Base-by-base conservation (phyloP, 1,284 basidiomycete genomes). In the Xerocomus minutiporus region DNA sequence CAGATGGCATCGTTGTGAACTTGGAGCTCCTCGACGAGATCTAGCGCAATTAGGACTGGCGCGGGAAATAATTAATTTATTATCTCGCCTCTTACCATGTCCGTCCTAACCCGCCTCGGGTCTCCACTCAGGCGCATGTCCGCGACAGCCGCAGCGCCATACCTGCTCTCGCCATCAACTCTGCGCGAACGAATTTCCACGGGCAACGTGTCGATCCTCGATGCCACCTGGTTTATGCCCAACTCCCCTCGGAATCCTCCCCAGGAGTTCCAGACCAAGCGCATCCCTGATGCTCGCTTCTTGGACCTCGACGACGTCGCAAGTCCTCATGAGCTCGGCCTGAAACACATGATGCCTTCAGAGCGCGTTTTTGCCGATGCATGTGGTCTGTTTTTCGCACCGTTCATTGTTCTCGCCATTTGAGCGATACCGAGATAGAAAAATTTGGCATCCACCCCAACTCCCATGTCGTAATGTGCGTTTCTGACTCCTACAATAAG, bases 331-430 rank as follows among this genome's bases (percentile, higher is more conserved):
- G 75, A 84, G 63, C 76, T 93, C 5, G 88, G 87, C 12, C 75
- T 98, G 17, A 89, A 88, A 62, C 95, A 98, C 72, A 98, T 98
- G 94, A 86, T 98, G 80, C 96, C 96, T 4, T 72, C 76, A 17
- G 75, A 74, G 29, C 75, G 80, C 39, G 71, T 75, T n/a, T 98
- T 98, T 70, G 85, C 86, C 15, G 73, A 81, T 52, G 86, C 91
- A 8, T 93, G 89, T 63, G 83, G 91, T 93, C 72, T 59, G 84
- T 68, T 20, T 52, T 56, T 52, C 46, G 12, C 47, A 20, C 35
- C 40, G 26, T 25, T 43, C 47, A 11, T 43, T 44, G 48, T 31
- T 28, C 50, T 46, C 53, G 29, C 39, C 51, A 26, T 39, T 55
- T 48, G 35, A 62, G 49, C 39, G 25, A 29, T 35, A 48, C 40